A percentile compares a stretch with the other conserved stretches of the same genome.
These are phyloP conservation scores for Penicillium egyptiacum DNA, from an alignment of 495 filamentous ascomycete genomes.

Conservation along the genomic window DNA sequence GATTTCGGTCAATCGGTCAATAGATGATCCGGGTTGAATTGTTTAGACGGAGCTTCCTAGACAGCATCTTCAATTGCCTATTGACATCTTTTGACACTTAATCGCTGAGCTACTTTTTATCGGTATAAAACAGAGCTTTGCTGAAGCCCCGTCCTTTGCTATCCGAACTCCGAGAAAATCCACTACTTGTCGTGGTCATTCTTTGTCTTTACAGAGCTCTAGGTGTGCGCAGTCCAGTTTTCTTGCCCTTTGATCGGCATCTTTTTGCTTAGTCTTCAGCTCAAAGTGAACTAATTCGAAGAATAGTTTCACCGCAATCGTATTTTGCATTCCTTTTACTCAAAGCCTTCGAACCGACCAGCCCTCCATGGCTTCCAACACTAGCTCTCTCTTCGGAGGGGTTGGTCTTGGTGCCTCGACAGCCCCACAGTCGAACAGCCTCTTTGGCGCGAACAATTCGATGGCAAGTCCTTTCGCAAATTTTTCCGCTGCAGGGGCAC, in stretches of 20 bases:
- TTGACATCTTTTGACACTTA: neutral
- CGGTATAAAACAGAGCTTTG: neutral
- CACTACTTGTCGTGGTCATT: neutral
- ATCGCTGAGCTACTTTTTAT: neutral
- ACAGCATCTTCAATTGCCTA: constrained; percentile 1
- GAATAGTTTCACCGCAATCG: neutral
- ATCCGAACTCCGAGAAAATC: neutral
- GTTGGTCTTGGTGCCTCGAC: constrained; percentile 34
- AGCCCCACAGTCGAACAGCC: constrained; percentile 26
- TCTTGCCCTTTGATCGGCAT: constrained; percentile 17
- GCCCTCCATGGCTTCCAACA: constrained; percentile 26
- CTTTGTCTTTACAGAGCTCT: neutral
- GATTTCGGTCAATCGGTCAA: constrained; percentile 16
- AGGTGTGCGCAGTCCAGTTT: constrained; percentile 10
- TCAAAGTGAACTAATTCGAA: neutral
- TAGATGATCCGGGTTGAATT: constrained; percentile 26
- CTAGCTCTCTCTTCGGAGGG: constrained; percentile 40
- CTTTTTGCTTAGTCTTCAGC: neutral
- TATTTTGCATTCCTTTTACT: neutral
- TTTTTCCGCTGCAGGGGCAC: constrained; percentile 22
- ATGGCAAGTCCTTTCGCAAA: constrained; percentile 21
- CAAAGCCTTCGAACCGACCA: neutral
- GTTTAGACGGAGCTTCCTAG: constrained; percentile 24
- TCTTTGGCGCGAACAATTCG: constrained; percentile 39
- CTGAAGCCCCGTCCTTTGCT: neutral